Evolutionary conservation across 371 early-diverging fungal species (phyloP), one percentile per base, ranked within the genome.

Genomic region (Smittium culicis): DNA sequence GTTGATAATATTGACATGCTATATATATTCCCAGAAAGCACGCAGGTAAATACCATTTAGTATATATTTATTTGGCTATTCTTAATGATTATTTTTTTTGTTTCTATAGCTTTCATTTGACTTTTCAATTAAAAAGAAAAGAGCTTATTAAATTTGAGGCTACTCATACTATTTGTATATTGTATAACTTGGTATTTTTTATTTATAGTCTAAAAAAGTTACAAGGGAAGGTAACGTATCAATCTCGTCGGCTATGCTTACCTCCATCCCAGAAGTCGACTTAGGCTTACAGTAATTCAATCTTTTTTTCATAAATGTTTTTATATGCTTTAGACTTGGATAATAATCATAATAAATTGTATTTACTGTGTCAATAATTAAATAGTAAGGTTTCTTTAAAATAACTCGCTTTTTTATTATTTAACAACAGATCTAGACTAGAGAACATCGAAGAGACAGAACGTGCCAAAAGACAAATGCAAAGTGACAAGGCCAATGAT

Each of bases 241-340:
- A 55, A 74, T 89, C 35, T 92, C 93, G 1, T 81, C 93, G 11
- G 82, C 88, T 35, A 93, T 95, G 93, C 72, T 95, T 35, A 91
- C 93, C 8, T 89, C 92, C 11, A 92, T 95, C 65, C 96, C 93
- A 2, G 94, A 94, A 74, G 90, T 93, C 2, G 93, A 94, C 73
- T 79, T 95, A 1, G 96, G 93, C 45, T 86, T 89, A 45, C 85
- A 82, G 87, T 88, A 63, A 63, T 20, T 63, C n/a, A 11, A 11
- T 11, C 16, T 32, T 59, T 14, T 33, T 16, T 2, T 29, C 17
- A 32, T 31, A 61, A 0, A 16, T n/a, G 27, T 28, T 25, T 61
- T 2, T 8, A 34, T n/a, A n/a, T n/a, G n/a, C n/a, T n/a, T n/a
- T n/a, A n/a, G n/a, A n/a, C n/a, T n/a, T n/a, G n/a, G n/a, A n/a